Evolutionary conservation across 192 early-diverging fungal genomes (phyloP), one percentile per base, ranked within the genome.

Genomic region (Spizellomyces sp.): DNA sequence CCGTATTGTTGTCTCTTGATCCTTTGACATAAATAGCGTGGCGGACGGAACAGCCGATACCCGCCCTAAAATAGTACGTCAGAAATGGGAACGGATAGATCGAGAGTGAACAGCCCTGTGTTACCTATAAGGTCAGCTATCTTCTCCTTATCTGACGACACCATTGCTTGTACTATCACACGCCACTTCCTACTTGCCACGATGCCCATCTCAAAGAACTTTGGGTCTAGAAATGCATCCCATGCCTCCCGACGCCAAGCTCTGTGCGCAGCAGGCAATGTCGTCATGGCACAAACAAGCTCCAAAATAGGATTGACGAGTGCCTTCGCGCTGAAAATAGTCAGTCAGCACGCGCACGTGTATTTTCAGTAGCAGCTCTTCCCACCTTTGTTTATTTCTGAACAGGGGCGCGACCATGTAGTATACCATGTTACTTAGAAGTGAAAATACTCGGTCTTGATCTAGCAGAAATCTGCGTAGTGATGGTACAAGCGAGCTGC

Each of bases 21-120:
- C 94, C 36, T 89, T 81, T 54, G 92, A 94, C 2, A 90, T 88
- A 78, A 96, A 96, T 14, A 96, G 65, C 0, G 90, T 84, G 0
- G 79, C 86, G 0, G 92, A 85, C 0, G 93, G 81, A 15, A 90
- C 83, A 6, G 87, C 89, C 9, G 91, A 89, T 59, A 95, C 83
- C 9, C 89, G 85, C n/a, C 80, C 72, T 36, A 36, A 36, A 36
- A 2, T 3, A 76, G 55, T 27, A 6, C 8, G 9, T 3, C 10
- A 1, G 2, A 14, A 61, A 14, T 17, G 47, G 67, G 27, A 36
- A 36, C 27, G 27, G 27, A 36, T 0, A 36, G 3, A 36, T 36
- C 27, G 27, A 36, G 27, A 36, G 27, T 36, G 27, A 36, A 36
- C 27, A 36, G 27, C 3, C 27, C 27, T 36, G 27, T 79, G 27